These are phyloP conservation scores for Hydnomerulius pinastri DNA, from an alignment of 768 basidiomycete species.

Conservation along the genomic window DNA sequence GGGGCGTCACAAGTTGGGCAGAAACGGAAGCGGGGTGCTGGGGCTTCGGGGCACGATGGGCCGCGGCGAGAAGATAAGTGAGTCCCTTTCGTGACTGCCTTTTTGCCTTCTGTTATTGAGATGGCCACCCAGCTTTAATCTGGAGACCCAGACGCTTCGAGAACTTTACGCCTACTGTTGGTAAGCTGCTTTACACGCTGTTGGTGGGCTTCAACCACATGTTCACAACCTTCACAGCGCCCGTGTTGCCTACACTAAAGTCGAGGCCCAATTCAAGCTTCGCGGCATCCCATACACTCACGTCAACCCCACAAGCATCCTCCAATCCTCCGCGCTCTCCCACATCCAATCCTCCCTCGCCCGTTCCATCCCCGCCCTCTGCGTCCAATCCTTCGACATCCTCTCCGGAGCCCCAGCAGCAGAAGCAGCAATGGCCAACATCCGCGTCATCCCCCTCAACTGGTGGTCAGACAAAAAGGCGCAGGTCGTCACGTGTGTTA, in stretches of 20 bases:
- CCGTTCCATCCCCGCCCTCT: slow-evolving; percentile 78
- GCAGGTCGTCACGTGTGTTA: slow-evolving; percentile 86
- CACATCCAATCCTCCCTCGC: slow-evolving; percentile 73
- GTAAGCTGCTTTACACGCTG: slow-evolving; percentile 41
- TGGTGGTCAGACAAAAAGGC: slow-evolving; percentile 89
- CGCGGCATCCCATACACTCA: slow-evolving; percentile 77
- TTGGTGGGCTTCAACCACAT: neutral
- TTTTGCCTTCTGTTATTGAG: neutral
- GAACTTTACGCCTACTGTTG: slow-evolving; percentile 89
- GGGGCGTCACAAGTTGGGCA: slow-evolving; percentile 26
- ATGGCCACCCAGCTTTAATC: slow-evolving; percentile 45
- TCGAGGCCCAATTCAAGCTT: slow-evolving; percentile 85
- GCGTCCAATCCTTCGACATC: slow-evolving; percentile 80
- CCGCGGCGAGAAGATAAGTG: slow-evolving; percentile 31
- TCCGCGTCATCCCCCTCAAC: slow-evolving; percentile 82
- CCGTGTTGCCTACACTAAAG: slow-evolving; percentile 85
- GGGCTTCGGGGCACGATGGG: slow-evolving; percentile 1
- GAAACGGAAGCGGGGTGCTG: slow-evolving; percentile 31
- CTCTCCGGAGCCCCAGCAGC: slow-evolving; percentile 82
- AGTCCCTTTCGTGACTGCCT: slow-evolving; percentile 1
- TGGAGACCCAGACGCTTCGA: slow-evolving; percentile 72
- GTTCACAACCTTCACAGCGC: slow-evolving; percentile 50
- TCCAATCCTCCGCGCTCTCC: slow-evolving; percentile 46
- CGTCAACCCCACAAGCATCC: slow-evolving; percentile 57
- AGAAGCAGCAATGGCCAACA: slow-evolving; percentile 92